These are phyloP conservation scores for Mycena alexandri DNA, from an alignment of 768 basidiomycete species.

Conservation along the genomic window DNA sequence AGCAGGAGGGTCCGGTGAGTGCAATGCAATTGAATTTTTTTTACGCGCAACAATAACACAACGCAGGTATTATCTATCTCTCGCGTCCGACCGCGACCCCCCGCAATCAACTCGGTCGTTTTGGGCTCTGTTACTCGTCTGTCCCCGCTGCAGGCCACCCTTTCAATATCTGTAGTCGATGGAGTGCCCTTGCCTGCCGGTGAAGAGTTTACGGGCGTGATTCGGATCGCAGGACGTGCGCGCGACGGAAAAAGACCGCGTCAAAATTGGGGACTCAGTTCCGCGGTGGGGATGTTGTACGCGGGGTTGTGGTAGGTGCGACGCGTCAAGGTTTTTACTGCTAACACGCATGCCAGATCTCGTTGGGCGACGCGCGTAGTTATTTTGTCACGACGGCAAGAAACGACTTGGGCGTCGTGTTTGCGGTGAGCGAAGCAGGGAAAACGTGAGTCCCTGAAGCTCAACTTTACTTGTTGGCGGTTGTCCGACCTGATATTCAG, in stretches of 20 bases:
- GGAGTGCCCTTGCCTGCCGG: constrained; percentile 84
- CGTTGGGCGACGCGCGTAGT: constrained; percentile 90
- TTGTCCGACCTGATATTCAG: too few relatives aligned
- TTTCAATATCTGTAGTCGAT: constrained; percentile 90
- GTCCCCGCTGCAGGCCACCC: constrained; percentile 84
- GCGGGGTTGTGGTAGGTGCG: constrained; percentile 81
- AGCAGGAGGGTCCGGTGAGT: constrained; percentile 77
- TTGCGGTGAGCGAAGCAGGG: constrained; percentile 91
- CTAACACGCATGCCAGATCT: constrained; percentile 67
- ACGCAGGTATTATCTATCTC: constrained; percentile 53
- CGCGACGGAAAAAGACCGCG: constrained; percentile 90
- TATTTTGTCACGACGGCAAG: constrained; percentile 94
- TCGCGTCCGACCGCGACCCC: constrained; percentile 79
- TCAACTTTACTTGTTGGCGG: too few relatives aligned
- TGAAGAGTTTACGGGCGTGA: constrained; percentile 91
- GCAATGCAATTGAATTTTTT: constrained; percentile 40
- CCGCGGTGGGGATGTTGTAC: constrained; percentile 91
- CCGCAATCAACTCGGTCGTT: constrained; percentile 79
- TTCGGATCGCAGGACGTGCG: constrained; percentile 90
- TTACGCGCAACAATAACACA: constrained; percentile 38
- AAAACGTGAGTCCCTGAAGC: constrained; percentile 50
- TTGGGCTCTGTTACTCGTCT: constrained; percentile 87
- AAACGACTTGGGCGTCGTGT: constrained; percentile 92
- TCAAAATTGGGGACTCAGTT: constrained; percentile 94
- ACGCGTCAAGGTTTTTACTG: background rate